A percentile compares a stretch with the other conserved stretches of the same genome.
phyloP scores from a whole-genome alignment of 208 protist genomes.

The Zelonia costaricensis region DNA sequence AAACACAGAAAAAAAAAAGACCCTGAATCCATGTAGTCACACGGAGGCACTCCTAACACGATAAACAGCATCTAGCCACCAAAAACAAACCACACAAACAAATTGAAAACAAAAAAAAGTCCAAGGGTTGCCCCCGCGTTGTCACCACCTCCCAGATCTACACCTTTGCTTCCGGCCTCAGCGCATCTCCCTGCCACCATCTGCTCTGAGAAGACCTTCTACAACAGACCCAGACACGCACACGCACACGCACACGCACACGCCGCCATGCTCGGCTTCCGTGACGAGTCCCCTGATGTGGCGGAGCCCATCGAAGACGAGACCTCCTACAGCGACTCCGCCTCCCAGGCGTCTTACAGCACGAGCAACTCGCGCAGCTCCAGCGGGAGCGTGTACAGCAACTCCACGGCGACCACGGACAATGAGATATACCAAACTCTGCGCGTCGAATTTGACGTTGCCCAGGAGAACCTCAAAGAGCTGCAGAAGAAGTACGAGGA shows the following conservation, averaged over 20 bases:
- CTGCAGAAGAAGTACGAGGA: constrained; percentile 33
- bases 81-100: no score
- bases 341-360: constrained; percentile 35
- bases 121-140: no score
- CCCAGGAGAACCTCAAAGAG: constrained; percentile 24
- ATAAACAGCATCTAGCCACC: no score
- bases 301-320: constrained; percentile 19
- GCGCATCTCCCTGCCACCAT: no score
- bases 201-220: no score
- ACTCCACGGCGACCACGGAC: constrained; percentile 25
- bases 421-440: constrained; percentile 32
- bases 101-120: no score
- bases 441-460: constrained; percentile 27
- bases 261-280: constrained; percentile 8
- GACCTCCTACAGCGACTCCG: constrained; percentile 22
- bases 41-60: no score
- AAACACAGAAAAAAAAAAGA: no score
- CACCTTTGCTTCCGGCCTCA: no score
- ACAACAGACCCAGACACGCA: neutral
- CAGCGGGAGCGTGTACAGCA: constrained; percentile 28
- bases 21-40: no score
- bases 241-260: neutral
- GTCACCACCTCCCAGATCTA: no score
- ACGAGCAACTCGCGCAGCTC: constrained; percentile 28
- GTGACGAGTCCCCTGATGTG: constrained; percentile 19